Conservation (phyloP, 139 green algal species). For the Ettlia oleoabundans region DNA sequence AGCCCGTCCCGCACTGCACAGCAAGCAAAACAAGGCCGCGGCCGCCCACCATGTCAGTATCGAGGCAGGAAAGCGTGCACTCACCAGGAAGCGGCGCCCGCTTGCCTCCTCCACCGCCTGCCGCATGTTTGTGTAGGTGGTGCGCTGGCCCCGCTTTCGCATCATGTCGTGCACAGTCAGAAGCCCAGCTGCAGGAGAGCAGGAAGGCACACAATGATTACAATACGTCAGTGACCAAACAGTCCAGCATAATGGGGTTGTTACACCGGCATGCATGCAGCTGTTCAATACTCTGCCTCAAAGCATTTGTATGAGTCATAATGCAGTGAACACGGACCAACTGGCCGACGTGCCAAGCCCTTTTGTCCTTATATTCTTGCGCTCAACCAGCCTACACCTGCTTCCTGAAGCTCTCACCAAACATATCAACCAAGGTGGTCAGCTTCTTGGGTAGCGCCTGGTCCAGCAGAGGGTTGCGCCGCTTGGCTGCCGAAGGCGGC, state of each 20-base stretch:
- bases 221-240: background rate
- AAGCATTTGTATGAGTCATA: too few species aligned
- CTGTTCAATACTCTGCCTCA: too few species aligned
- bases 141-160: conserved; percentile 19
- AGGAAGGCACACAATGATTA: background rate
- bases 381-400: too few species aligned
- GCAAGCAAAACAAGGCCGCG: background rate
- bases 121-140: conserved; percentile 39
- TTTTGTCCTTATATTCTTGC: too few species aligned
- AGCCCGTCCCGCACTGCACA: too few species aligned
- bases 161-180: conserved; percentile 41
- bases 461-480: conserved; percentile 18
- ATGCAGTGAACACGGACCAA: too few species aligned
- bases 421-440: conserved; percentile 35
- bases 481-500: background rate
- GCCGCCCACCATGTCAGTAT: background rate
- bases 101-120: conserved; percentile 43
- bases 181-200: conserved; percentile 23
- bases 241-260: too few species aligned
- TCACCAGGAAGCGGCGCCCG: conserved; percentile 38
- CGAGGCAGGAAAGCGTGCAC: background rate
- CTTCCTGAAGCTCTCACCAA: conserved; percentile 14
- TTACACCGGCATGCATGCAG: too few species aligned
- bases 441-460: conserved; percentile 34
- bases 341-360: too few species aligned